These are phyloP conservation scores for Spizellomyces punctatus DNA, from an alignment of 192 early-diverging fungal species.

Conservation along the genomic window DNA sequence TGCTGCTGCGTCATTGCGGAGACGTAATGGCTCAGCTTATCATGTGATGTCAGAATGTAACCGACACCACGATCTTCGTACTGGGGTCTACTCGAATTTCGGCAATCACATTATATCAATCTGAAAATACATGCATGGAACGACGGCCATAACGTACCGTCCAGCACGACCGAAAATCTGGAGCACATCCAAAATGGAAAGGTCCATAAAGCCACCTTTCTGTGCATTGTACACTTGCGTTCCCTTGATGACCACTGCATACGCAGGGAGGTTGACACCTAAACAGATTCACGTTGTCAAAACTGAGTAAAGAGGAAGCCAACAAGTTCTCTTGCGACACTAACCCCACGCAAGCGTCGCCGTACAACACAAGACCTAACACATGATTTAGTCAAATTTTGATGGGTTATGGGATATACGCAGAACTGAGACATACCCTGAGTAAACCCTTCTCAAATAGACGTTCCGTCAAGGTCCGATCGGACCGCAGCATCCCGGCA, in stretches of 20 bases:
- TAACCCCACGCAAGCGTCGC: slow-evolving; percentile 93
- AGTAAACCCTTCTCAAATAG: slow-evolving; percentile 86
- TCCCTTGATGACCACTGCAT: slow-evolving; percentile 98
- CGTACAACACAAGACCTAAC: slow-evolving; percentile 87
- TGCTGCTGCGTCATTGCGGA: slow-evolving; percentile 93
- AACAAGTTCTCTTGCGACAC: slow-evolving; percentile 27
- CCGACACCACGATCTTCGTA: slow-evolving; percentile 92
- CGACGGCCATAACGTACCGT: slow-evolving; percentile 38
- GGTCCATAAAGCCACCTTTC: slow-evolving; percentile 91
- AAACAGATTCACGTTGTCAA: background rate
- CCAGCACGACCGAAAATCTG: slow-evolving; percentile 99
- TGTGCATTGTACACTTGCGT: slow-evolving; percentile 94
- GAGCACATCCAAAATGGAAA: slow-evolving; percentile 97
- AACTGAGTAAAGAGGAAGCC: background rate
- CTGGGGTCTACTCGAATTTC: slow-evolving; percentile 45
- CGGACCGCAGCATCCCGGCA: slow-evolving; percentile 90
- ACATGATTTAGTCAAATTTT: slow-evolving; percentile 22
- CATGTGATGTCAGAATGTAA: slow-evolving; percentile 93
- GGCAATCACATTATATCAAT: background rate
- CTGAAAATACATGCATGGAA: background rate
- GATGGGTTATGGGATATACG: background rate
- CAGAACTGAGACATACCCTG: slow-evolving; percentile 40
- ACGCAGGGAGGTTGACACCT: slow-evolving; percentile 92
- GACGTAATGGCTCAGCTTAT: slow-evolving; percentile 91
- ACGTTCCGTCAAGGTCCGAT: slow-evolving; percentile 83